Base-by-base conservation (phyloP, 495 filamentous ascomycete genomes). In the Darksidea phi region DNA sequence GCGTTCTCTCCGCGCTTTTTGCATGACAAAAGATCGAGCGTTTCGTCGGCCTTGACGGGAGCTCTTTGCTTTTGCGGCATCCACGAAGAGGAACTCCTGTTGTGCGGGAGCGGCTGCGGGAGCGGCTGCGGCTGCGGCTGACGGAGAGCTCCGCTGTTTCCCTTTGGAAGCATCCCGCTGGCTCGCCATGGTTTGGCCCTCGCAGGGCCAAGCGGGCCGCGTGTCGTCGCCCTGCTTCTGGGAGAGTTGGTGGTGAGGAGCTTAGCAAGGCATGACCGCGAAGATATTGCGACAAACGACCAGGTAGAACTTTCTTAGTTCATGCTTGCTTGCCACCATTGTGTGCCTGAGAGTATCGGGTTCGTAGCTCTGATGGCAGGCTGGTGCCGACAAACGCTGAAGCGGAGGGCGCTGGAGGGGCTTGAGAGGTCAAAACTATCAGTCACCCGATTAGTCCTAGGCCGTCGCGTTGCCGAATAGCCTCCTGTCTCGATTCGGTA, bases 21-120 rank as follows among this genome's bases (percentile, higher is more conserved):
- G 68, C 68, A 70, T 70, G 1, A 70, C 68, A 63, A 70, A 70
- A 42, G 68, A 70, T 6, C 68, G 64, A 63, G 63, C 65, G 57
- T 65, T 67, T 21, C 65, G 68, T 18, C 68, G 65, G 18, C 62
- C 65, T 55, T 70, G 64, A 58, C 68, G 54, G 1, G 63, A 63
- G 24, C 61, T 62, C 47, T 70, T 67, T n/a, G 57, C 62, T 51
- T 70, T 68, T 23, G 65, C 64, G 7, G 68, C 57, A 38, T 70
- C 65, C 32, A 70, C 65, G 51, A 70, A 70, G 28, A 68, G 68
- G 42, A 70, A 70, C 18, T 63, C 66, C 37, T 70, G 65, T n/a
- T 63, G 61, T 10, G 28, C 23, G 26, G 6, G 5, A 42, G 65
- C 51, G 41, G 55, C 41, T 26, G 42, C 54, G 49, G 60, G n/a